phyloP scores from a whole-genome alignment of 2,329 filamentous ascomycete genomes.

The Venturia oleaginea region DNA sequence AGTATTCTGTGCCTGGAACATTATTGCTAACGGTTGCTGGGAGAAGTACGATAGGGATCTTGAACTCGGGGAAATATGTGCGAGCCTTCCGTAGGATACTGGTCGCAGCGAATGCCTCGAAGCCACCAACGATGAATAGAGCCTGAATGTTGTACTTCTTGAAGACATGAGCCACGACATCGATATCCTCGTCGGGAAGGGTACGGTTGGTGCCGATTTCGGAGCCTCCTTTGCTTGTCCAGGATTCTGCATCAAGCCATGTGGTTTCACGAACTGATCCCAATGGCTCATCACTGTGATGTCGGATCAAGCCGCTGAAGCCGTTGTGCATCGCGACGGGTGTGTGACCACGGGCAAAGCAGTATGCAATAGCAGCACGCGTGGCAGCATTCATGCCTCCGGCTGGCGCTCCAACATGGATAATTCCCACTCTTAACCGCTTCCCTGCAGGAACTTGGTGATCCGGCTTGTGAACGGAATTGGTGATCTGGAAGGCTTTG shows the following conservation, averaged over 20 bases:
- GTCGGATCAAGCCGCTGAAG: slow-evolving; percentile 85
- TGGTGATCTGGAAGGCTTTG: slow-evolving; percentile 82
- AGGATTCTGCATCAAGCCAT: slow-evolving; percentile 91
- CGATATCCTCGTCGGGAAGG: slow-evolving; percentile 85
- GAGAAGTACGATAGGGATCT: slow-evolving; percentile 83
- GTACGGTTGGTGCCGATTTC: slow-evolving; percentile 97
- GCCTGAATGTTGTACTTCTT: slow-evolving; percentile 82
- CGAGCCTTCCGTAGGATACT: slow-evolving; percentile 78
- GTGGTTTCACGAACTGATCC: slow-evolving; percentile 76
- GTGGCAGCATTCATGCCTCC: slow-evolving; percentile 98
- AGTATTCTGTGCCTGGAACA: slow-evolving; percentile 95
- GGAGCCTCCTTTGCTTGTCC: slow-evolving; percentile 93
- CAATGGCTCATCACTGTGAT: slow-evolving; percentile 73
- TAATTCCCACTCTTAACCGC: slow-evolving; percentile 83
- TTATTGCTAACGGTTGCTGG: slow-evolving; percentile 99
- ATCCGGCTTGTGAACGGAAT: slow-evolving; percentile 65
- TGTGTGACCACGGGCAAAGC: slow-evolving; percentile 81
- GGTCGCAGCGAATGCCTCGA: slow-evolving; percentile 90
- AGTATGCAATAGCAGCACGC: slow-evolving; percentile 87
- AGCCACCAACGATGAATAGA: slow-evolving; percentile 86
- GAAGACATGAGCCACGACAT: slow-evolving; percentile 72
- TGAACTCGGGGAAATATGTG: slow-evolving; percentile 70
- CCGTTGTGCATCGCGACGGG: slow-evolving; percentile 92
- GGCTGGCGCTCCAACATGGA: slow-evolving; percentile 31
- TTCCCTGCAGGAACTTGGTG: slow-evolving; percentile 61